These are phyloP conservation scores for Anaeramoeba ignava DNA, from an alignment of 78 protist species.

Conservation along the genomic window DNA sequence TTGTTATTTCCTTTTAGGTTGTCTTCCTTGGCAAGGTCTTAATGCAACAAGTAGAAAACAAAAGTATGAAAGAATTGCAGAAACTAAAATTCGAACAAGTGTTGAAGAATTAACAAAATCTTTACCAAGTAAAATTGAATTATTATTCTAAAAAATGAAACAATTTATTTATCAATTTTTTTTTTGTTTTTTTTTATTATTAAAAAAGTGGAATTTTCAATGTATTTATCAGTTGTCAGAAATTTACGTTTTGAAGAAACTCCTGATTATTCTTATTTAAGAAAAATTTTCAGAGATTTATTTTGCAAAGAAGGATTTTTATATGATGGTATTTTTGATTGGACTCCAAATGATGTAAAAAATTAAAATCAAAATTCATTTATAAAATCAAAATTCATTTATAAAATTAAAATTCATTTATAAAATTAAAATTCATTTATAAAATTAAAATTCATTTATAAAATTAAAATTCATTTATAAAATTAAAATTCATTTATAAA, in stretches of 20 bases:
- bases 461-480: too few relatives aligned
- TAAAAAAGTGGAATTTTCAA: conserved; percentile 40
- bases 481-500: too few relatives aligned
- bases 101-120: conserved; percentile 33
- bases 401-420: too few relatives aligned
- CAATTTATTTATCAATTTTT: background rate
- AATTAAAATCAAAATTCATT: too few relatives aligned
- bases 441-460: too few relatives aligned
- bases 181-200: background rate
- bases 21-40: conserved; percentile 96
- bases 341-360: too few relatives aligned
- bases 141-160: background rate
- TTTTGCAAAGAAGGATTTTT: conserved; percentile 33
- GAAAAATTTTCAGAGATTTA: conserved; percentile 61
- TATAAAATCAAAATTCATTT: too few relatives aligned
- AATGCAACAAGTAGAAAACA: conserved; percentile 76
- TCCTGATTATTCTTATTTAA: conserved; percentile 80
- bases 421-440: too few relatives aligned
- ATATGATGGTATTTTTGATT: conserved; percentile 46
- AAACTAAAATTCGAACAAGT: conserved; percentile 69
- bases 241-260: conserved; percentile 42
- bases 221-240: conserved; percentile 44
- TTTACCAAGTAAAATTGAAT: background rate
- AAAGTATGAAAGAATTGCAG: conserved; percentile 82
- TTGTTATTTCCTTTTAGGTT: conserved; percentile 38